Base-by-base conservation (phyloP, 1,139 yeast genomes). In the Debaryomyces sp. region DNA sequence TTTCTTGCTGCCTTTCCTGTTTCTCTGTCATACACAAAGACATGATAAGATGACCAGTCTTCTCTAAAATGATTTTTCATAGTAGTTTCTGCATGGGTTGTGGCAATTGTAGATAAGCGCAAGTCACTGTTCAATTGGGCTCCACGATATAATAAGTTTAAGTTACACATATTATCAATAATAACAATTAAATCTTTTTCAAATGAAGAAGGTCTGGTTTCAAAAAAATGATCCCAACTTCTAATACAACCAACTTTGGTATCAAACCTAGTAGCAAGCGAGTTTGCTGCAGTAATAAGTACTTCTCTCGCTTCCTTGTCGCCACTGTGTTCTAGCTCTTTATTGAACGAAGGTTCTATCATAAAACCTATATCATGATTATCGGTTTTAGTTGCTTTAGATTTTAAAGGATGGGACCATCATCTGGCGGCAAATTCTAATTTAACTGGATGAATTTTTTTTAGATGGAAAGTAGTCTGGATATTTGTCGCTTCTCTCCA, bases 161-260 rank as follows among this genome's bases (percentile, higher is more conserved):
- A 54, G 44, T 64, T 64, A 57, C 66, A 62, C 69, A 64, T 63
- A 50, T 64, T 64, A 49, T 64, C 69, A 29, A 64, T 62, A 34
- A 64, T 64, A n/a, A 64, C 69, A 39, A 64, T 43, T 52, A 54
- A 53, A 18, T 46, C 42, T 21, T 55, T 54, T 8, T 48, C 47
- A 26, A 27, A 9, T 24, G 42, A 18, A 8, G 41, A 27, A 2
- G 29, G 29, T 10, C 29, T 10, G 5, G 12, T 26, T 10, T n/a
- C 29, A n/a, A 26, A 26, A n/a, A 24, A 17, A 4, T 37, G 30
- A 42, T 63, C 63, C 69, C 69, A 64, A 41, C 63, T 56, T 36
- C 64, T 54, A 35, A 64, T 62, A 15, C 55, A 54, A 3, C 62
- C 63, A 12, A 61, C 64, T n/a, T 50, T 53, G 6, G 53, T 58